phyloP scores from a whole-genome alignment of 2,329 filamentous ascomycete species.

The Aureobasidium uvarum region DNA sequence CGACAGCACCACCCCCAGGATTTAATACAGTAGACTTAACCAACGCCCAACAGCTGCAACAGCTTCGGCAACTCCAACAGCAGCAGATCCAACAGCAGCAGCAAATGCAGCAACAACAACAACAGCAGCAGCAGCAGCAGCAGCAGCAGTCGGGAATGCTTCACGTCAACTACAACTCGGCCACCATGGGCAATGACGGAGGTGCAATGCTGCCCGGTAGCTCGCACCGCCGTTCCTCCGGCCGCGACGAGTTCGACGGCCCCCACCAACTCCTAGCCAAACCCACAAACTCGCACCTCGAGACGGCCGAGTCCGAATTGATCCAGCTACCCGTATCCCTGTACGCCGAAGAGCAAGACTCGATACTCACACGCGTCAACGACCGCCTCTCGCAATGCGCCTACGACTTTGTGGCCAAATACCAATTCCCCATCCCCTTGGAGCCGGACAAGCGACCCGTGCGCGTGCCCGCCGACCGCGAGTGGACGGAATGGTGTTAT shows the following conservation, averaged over 20 bases:
- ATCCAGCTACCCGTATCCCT: conserved; percentile 80
- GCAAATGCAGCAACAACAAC: conserved; percentile 7
- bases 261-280: conserved; percentile 78
- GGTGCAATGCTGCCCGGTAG: conserved; percentile 26
- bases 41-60: conserved; percentile 13
- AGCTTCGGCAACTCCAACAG: conserved; percentile 12
- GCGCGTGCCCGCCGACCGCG: conserved; percentile 70
- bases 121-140: conserved; percentile 7
- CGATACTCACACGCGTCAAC: conserved; percentile 75
- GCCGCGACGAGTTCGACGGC: conserved; percentile 86
- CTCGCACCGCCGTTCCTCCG: conserved; percentile 67
- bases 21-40: conserved; percentile 20
- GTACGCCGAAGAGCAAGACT: conserved; percentile 79
- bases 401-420: conserved; percentile 87
- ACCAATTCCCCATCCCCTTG: conserved; percentile 83
- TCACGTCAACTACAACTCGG: conserved; percentile 17
- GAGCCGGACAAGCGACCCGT: conserved; percentile 78
- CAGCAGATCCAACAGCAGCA: conserved; percentile 14
- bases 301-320: conserved; percentile 74
- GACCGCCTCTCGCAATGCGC: conserved; percentile 81
- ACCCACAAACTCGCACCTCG: conserved; percentile 67
- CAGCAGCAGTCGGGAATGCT: conserved; percentile 20
- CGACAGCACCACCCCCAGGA: conserved; percentile 25
- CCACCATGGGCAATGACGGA: conserved; percentile 9
- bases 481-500: conserved; percentile 93